Evolutionary conservation across 2,329 filamentous ascomycete species (phyloP), one percentile per base, ranked within the genome.

Genomic region (Dryadomyces quercus-mongolicae): DNA sequence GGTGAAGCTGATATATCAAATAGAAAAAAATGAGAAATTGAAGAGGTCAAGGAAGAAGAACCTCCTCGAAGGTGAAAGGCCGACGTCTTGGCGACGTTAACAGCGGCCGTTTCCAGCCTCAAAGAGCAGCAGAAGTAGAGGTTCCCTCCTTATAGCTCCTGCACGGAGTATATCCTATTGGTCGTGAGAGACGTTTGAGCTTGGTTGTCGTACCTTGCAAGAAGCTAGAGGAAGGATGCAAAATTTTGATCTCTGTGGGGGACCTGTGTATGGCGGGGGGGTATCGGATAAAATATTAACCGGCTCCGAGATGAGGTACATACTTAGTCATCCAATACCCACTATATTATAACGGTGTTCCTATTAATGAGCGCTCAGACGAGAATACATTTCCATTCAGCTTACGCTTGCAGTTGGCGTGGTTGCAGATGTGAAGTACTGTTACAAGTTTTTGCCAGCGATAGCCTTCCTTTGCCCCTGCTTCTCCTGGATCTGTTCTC

Each of bases 21-120:
- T 5, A 82, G 25, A 34, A 73, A 64, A 75, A 81, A 81, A 63
- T 71, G 64, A 61, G 63, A 62, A 57, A 10, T 9, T 6, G 45
- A 52, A 45, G 5, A 10, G 10, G 4, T 52, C 22, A 50, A 38
- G 21, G 21, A 36, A 46, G 18, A 25, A 13, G 49, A 45, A 42
- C 52, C 38, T 53, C 57, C 58, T 62, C 62, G 60, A 66, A 63
- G 56, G 67, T 64, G 60, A 66, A 68, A 68, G 72, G 43, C 18
- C 48, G 57, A 72, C 73, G 71, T 75, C 67, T 60, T 71, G 70
- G 15, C 51, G 52, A 44, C 49, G 55, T 43, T 31, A 34, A 13
- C 10, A 31, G 18, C 48, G 58, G 55, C 54, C 47, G 57, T 50
- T 51, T 40, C 52, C 54, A 58, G 56, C 58, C 59, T 52, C 55